Evolutionary conservation across 2,329 filamentous ascomycete genomes (phyloP), one percentile per base, ranked within the genome.

Genomic region (Diaporthe australafricana): DNA sequence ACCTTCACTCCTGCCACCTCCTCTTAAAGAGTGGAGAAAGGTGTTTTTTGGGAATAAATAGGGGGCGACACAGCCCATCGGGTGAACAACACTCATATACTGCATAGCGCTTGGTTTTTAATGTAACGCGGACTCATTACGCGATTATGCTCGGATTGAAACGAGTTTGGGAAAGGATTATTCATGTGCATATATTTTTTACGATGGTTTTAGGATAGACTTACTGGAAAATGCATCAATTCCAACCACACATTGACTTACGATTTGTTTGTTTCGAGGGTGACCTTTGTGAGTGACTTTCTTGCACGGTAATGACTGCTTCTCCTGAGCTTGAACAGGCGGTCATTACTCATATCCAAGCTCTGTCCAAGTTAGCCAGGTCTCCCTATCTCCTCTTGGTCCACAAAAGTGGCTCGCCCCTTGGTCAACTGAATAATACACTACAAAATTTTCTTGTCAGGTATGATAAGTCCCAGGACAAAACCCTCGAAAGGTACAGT

Each of bases 31-130:
- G 48, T n/a, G 11, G 53, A 7, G 32, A 57, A 5, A 38, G 20
- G n/a, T 1, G 14, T 4, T 38, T 2, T 8, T 56, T 27, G 47
- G 47, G 53, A 38, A 56, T 38, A 38, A 20, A 56, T n/a, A 20
- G 27, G 27, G 25, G 11, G 6, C 38, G 38, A 40, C 6, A 16
- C 38, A 40, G n/a, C n/a, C n/a, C n/a, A n/a, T n/a, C n/a, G n/a
- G n/a, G n/a, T n/a, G n/a, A 40, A 57, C 20, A 7, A 57, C 3
- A 57, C 35, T 25, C 48, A 50, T 5, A 50, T 25, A 50, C 25
- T 65, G 60, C 60, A 65, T 65, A 65, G 60, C 60, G 60, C 7
- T 65, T 65, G 60, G 27, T 50, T 65, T 65, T 65, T 50, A 65
- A 65, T 50, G 45, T 65, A 65, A 65, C 60, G 60, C 60, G 60